Base-by-base conservation (phyloP, 2,329 filamentous ascomycete genomes). In the Dactylellina cionopaga region DNA sequence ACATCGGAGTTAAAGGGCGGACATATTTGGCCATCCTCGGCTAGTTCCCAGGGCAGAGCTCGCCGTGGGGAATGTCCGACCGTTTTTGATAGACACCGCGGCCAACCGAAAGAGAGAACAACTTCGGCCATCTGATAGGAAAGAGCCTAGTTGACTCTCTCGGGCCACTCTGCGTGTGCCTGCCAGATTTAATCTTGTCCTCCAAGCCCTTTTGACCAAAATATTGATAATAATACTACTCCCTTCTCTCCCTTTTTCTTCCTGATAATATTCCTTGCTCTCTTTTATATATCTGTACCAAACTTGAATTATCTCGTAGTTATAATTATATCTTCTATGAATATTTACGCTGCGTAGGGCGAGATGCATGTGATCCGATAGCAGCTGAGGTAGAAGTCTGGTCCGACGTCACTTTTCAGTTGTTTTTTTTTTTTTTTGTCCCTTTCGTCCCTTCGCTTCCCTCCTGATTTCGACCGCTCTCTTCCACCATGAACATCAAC, bases 41-140 rank as follows among this genome's bases (percentile, higher is more conserved):
- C 43, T 66, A 66, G 60, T 65, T 9, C 49, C 49, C 51, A 17
- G 33, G 33, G 15, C 27, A 43, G 33, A 49, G 51, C 43, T 66
- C 49, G 22, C 35, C 58, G 62, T 66, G 62, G 62, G 62, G 62
- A 66, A 66, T 58, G 62, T 51, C 62, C 62, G 62, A 65, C 49
- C 41, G 49, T 55, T 58, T 49, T n/a, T 37, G 41, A 33, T 29
- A 41, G 39, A 66, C 62, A 66, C 62, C 62, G 62, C 51, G 51
- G 62, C 62, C 62, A 66, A 43, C 62, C 62, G 60, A 65, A 55
- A 37, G 29, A 33, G 29, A 33, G n/a, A 22, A 19, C 24, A n/a
- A n/a, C n/a, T n/a, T n/a, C n/a, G n/a, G n/a, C n/a, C n/a, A n/a
- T n/a, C n/a, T n/a, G n/a, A n/a, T n/a, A n/a, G n/a, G n/a, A n/a